Evolutionary conservation across 495 filamentous ascomycete genomes (phyloP), one percentile per base, ranked within the genome.

Genomic region (Aspergillus sclerotiicarbonarius): DNA sequence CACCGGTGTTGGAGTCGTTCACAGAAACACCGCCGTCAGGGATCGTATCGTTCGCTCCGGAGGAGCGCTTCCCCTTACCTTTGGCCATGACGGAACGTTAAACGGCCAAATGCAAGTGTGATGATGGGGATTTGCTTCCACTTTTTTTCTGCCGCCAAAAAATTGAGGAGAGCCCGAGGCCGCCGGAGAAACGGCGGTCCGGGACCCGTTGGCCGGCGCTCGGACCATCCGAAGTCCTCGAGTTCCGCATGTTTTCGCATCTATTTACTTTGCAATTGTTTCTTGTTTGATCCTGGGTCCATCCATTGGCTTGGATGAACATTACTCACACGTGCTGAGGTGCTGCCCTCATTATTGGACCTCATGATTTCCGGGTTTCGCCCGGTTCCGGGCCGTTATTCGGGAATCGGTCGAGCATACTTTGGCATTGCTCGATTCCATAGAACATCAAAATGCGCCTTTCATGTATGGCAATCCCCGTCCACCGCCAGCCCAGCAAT

Each of bases 41-140:
- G 15, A 58, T 54, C 25, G 61, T 51, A 56, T 71, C 18, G 29
- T 50, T 67, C 31, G 71, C 67, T 58, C 74, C 71, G 20, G 74
- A 70, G 30, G 69, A 68, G 62, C 64, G 62, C 55, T 74, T 81
- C 53, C 68, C 76, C 62, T 76, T 76, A 54, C 66, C 72, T 67
- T 76, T 76, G 15, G 62, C 69, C 71, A 76, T 74, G 58, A 48
- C 54, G 47, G 37, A 49, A 61, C 60, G 54, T 43, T 61, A 59
- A 56, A 58, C 59, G 59, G 54, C 53, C 53, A 47, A 58, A 56
- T 30, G 41, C 57, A 53, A 39, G 35, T 51, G 33, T 63, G 56
- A 29, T 53, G 33, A 45, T 52, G 35, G 41, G 29, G 18, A 41
- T 53, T 57, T 45, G 31, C 54, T 41, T 57, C 52, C 50, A 65